These are phyloP conservation scores for Aspergillus asperescens DNA, from an alignment of 495 filamentous ascomycete genomes.

Conservation along the genomic window DNA sequence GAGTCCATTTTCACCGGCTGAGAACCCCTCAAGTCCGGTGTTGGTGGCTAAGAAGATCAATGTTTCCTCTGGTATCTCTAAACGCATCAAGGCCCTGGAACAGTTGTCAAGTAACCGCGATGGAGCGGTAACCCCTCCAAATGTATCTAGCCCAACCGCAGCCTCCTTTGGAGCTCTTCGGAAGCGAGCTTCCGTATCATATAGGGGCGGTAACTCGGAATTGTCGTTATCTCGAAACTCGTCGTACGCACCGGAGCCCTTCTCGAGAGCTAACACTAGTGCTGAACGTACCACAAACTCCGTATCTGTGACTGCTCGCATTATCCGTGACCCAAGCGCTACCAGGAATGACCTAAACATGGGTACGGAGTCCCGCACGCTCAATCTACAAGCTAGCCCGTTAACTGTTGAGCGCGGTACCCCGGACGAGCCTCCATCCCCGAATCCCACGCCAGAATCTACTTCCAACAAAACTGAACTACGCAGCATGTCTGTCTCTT, in stretches of 20 bases:
- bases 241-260: conserved; percentile 22
- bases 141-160: conserved; percentile 22
- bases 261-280: conserved; percentile 26
- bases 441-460: conserved; percentile 13
- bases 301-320: conserved; percentile 75
- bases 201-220: conserved; percentile 23
- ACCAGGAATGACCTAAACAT: conserved; percentile 28
- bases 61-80: conserved; percentile 81
- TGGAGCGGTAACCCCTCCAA: conserved; percentile 22
- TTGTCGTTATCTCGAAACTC: conserved; percentile 12
- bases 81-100: conserved; percentile 82
- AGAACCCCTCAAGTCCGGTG: conserved; percentile 28
- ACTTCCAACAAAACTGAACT: conserved; percentile 17
- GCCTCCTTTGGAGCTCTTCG: conserved; percentile 43
- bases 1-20: conserved; percentile 28
- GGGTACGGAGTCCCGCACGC: conserved; percentile 41
- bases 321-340: conserved; percentile 54
- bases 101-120: conserved; percentile 57
- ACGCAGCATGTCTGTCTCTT: conserved; percentile 36
- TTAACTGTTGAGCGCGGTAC: conserved; percentile 65
- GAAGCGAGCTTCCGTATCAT: conserved; percentile 27
- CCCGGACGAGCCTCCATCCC: conserved; percentile 25
- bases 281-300: conserved; percentile 46
- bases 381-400: conserved; percentile 66
- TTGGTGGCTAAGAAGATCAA: conserved; percentile 67